Evolutionary conservation across 2,329 filamentous ascomycete genomes (phyloP).

Genomic region (Hypocrella siamensis): DNA sequence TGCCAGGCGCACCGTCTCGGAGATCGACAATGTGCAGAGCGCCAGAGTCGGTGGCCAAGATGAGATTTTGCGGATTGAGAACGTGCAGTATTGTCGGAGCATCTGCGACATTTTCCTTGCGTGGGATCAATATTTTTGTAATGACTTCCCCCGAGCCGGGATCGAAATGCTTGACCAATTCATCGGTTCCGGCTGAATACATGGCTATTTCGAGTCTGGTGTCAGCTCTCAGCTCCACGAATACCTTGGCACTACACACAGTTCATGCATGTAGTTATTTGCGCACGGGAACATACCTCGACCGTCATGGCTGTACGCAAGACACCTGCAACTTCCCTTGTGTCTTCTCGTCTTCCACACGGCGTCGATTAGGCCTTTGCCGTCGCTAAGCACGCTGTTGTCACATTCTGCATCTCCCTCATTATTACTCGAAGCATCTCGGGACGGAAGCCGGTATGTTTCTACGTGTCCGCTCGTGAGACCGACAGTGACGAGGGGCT

Average conservation of each 20-base stretch:
- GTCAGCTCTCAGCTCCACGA: not conserved
- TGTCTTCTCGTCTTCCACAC: conserved; percentile 79
- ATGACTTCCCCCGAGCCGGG: conserved; percentile 49
- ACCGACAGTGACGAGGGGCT: conserved; percentile 75
- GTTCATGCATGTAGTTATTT: no score
- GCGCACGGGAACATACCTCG: conserved; percentile 42
- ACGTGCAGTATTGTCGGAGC: conserved; percentile 68
- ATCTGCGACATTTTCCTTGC: conserved; percentile 39
- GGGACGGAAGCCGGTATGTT: conserved; percentile 55
- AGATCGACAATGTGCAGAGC: conserved; percentile 80
- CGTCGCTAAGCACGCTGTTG: conserved; percentile 36
- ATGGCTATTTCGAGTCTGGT: conserved; percentile 25
- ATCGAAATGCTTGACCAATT: conserved; percentile 41
- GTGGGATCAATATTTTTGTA: conserved; percentile 69
- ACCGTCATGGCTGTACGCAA: conserved; percentile 70
- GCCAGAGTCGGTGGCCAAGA: conserved; percentile 82
- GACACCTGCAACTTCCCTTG: conserved; percentile 79
- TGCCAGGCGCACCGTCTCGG: conserved; percentile 40
- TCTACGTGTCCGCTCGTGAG: conserved; percentile 75
- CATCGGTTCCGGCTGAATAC: conserved; percentile 49
- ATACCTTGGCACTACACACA: no score
- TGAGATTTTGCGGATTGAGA: conserved; percentile 73
- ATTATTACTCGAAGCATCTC: conserved; percentile 29
- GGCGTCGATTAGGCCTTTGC: conserved; percentile 63
- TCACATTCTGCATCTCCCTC: conserved; percentile 35